Conservation (phyloP, 2,329 filamentous ascomycete species). For the Trichoderma brevicompactum region DNA sequence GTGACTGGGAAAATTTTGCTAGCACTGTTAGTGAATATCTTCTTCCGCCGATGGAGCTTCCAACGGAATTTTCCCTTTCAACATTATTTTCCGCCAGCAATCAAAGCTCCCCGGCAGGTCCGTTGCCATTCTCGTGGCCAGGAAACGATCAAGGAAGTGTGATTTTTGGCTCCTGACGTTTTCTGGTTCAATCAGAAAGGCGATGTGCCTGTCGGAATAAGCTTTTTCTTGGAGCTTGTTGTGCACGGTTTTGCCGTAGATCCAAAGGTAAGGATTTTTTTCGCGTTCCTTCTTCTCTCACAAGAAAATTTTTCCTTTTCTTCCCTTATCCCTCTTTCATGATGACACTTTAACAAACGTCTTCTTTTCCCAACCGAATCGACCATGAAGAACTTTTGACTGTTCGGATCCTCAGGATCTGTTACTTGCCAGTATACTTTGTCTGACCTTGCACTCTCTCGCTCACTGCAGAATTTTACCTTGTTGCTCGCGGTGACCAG, state of each 20-base stretch:
- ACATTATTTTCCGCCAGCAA: not conserved
- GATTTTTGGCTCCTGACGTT: not conserved
- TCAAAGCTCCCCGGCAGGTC: not conserved
- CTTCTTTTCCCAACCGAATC: conserved; percentile 91
- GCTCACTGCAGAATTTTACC: conserved; percentile 5
- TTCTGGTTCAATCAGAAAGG: not conserved
- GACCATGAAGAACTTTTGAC: conserved; percentile 78
- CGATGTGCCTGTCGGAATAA: not conserved
- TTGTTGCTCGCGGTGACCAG: not conserved
- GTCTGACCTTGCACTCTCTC: conserved; percentile 61
- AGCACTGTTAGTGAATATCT: conserved; percentile 44
- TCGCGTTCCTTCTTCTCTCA: conserved; percentile 31
- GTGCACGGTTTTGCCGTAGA: conserved; percentile 1
- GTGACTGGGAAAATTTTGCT: conserved; percentile 36
- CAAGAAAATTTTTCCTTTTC: conserved; percentile 11
- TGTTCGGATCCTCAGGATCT: conserved; percentile 69
- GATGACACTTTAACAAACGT: conserved; percentile 73
- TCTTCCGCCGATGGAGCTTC: conserved; percentile 32
- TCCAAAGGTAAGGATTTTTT: conserved; percentile 33
- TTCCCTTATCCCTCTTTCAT: conserved; percentile 48
- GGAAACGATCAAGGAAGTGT: not conserved
- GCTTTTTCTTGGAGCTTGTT: conserved; percentile 7
- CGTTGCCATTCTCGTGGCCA: not conserved
- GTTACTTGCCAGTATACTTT: conserved; percentile 91
- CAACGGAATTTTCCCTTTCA: conserved; percentile 4